Evolutionary conservation across 1,139 yeast species (phyloP).

Genomic region (Magnusiomyces ingens): DNA sequence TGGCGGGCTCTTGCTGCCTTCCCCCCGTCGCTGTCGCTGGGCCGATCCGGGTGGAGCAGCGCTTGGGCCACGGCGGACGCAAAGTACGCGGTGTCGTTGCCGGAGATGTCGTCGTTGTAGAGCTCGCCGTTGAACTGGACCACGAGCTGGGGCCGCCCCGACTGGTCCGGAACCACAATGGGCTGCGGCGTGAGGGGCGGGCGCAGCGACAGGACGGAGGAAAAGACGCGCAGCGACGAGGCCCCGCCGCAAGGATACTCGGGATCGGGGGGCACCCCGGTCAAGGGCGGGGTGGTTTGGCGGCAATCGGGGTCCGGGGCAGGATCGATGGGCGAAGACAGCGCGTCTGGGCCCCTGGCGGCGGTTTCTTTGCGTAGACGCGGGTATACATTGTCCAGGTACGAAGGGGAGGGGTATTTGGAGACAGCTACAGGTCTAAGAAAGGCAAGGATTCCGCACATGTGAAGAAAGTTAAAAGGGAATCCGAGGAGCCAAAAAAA

Average conservation of each 20-base stretch:
- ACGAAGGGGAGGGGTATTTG: not conserved
- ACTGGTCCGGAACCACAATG: conserved; percentile 17
- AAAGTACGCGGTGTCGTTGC: conserved; percentile 48
- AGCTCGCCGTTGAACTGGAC: conserved; percentile 83
- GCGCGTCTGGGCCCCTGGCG: conserved; percentile 4
- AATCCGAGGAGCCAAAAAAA: not conserved
- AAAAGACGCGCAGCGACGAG: conserved; percentile 31
- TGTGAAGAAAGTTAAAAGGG: not conserved
- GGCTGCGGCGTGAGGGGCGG: conserved; percentile 78
- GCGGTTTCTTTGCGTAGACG: not conserved
- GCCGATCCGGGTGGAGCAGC: not conserved
- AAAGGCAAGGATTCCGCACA: not conserved
- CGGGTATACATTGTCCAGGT: not conserved
- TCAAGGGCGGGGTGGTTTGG: too few species aligned
- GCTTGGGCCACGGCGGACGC: not conserved
- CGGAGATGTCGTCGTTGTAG: conserved; percentile 50
- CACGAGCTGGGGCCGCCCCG: not conserved
- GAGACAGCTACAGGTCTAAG: not conserved
- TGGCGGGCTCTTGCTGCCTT: conserved; percentile 15
- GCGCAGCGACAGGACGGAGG: conserved; percentile 74
- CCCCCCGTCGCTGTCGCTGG: conserved; percentile 22
- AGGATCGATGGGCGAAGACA: not conserved
- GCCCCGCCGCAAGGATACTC: conserved; percentile 17
- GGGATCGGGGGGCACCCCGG: conserved; percentile 25
- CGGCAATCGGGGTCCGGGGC: conserved; percentile 6